Base-by-base conservation (phyloP, 805 yeast genomes). In the Yarrowia porcina region DNA sequence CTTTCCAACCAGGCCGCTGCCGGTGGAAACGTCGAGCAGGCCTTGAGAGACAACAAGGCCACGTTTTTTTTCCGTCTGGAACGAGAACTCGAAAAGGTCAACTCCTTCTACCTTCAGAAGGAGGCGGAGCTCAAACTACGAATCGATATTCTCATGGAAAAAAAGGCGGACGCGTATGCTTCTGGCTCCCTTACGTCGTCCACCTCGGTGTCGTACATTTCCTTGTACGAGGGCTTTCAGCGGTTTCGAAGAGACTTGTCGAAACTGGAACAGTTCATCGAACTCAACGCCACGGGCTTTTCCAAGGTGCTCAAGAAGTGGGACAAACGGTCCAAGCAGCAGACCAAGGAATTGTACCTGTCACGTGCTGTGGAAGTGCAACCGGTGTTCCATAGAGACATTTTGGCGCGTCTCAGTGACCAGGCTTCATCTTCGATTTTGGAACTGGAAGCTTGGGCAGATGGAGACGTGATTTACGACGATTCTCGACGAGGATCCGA, bases 271-370 rank as follows among this genome's bases (percentile, higher is more conserved):
- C 97, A 93, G 73, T 94, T 89, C 75, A 90, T 94, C 39, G 97
- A 92, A 74, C 80, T 94, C 64, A 94, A 94, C 72, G 97, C 92
- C 70, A 90, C 96, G 0, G 99, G 99, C 13, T 94, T 94, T 74
- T 86, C 96, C 21, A 94, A 94, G 75, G 97, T 90, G 28, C 82
- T 94, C 70, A 94, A 94, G 74, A 94, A 94, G 76, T 94, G 99
- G 99, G 99, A 94, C 75, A 94, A 94, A 75, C 80, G 97, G 66
- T 90, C 97, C 21, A 91, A 93, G 70, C 89, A 97, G 2, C 96
- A 90, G 68, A 91, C 97, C 7, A 91, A 92, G 71, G 99, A 94
- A 72, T 79, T 94, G 59, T 94, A 92, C 72, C 80, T 94, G 54
- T 85, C 90, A 30, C 88, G 97, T 0, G 97, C 97, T 0, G 96